Conservation (phyloP, 768 basidiomycete species). For the Lactarius pseudohatsudake region DNA sequence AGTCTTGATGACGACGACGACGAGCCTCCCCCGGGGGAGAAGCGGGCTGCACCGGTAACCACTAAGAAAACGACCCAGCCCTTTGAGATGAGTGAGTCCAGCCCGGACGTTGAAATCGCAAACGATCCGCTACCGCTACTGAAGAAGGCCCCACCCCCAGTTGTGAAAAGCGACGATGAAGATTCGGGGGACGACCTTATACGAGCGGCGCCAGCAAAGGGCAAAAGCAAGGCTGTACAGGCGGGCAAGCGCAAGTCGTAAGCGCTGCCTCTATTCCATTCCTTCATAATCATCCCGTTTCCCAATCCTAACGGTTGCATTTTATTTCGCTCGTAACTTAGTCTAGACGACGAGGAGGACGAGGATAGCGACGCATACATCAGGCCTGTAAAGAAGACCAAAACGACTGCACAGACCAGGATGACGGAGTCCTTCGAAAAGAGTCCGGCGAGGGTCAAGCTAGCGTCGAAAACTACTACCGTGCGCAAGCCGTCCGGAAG, state of each 20-base stretch:
- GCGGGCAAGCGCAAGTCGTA: constrained; percentile 69
- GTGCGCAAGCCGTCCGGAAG: constrained; percentile 55
- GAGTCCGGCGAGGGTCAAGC: constrained; percentile 23
- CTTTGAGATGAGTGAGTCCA: constrained; percentile 25
- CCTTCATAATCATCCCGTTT: too few species aligned
- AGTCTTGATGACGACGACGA: constrained; percentile 18
- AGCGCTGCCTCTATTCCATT: constrained; percentile 19
- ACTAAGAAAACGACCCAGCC: constrained; percentile 25
- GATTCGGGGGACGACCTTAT: constrained; percentile 42
- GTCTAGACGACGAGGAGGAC: constrained; percentile 6
- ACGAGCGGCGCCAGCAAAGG: constrained; percentile 36
- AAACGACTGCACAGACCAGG: constrained; percentile 36
- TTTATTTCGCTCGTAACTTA: neutral
- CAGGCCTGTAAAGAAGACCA: constrained; percentile 58
- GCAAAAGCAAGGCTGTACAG: constrained; percentile 47
- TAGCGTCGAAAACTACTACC: constrained; percentile 10
- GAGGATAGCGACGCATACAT: constrained; percentile 28
- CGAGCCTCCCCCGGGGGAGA: too few species aligned
- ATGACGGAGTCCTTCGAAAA: constrained; percentile 61
- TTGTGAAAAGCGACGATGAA: constrained; percentile 31
- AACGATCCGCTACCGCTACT: constrained; percentile 33
- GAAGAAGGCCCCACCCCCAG: constrained; percentile 13
- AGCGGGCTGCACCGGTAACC: too few species aligned
- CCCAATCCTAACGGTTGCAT: neutral
- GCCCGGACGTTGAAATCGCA: constrained; percentile 34